These are phyloP conservation scores for Gleditsia sinensis DNA, from an alignment of 306 rosid species.

Conservation along the genomic window DNA sequence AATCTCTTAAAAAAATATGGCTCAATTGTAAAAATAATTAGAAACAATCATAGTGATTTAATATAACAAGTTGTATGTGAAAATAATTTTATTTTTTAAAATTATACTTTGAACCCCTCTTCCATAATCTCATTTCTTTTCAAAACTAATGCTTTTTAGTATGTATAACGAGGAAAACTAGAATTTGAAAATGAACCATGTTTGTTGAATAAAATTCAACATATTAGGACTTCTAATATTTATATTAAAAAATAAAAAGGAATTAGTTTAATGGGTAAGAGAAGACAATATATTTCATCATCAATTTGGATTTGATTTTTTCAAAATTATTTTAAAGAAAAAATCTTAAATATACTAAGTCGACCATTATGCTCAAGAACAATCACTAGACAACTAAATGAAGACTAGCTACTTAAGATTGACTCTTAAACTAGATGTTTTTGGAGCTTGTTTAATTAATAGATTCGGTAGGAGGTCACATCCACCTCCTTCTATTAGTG, in stretches of 20 bases:
- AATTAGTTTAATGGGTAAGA: too few relatives aligned
- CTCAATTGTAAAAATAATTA: not conserved
- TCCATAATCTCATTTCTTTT: too few relatives aligned
- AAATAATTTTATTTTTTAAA: not conserved
- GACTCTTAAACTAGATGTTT: conserved; percentile 8
- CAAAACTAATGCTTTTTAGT: too few relatives aligned
- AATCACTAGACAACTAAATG: not conserved
- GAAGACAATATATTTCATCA: too few relatives aligned
- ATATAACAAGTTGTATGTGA: not conserved
- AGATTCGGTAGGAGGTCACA: conserved; percentile 30
- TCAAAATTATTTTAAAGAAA: too few relatives aligned
- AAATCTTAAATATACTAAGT: too few relatives aligned
- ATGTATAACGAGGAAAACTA: not conserved
- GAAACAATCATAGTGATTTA: not conserved
- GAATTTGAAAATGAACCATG: not conserved
- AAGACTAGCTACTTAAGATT: conserved; percentile 5
- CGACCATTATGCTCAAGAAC: not conserved
- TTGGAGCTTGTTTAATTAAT: not conserved
- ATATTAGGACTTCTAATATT: too few relatives aligned
- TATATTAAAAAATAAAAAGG: too few relatives aligned
- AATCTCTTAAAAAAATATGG: not conserved
- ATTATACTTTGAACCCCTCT: too few relatives aligned
- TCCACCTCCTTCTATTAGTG: not conserved
- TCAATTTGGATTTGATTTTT: too few relatives aligned
- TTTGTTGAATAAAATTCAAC: too few relatives aligned